Percentiles rank a stretch among this genome's conserved stretches.
Evolutionary conservation across 345 rosid genomes (phyloP).

Genomic region (Mallotus nudiflorus): DNA sequence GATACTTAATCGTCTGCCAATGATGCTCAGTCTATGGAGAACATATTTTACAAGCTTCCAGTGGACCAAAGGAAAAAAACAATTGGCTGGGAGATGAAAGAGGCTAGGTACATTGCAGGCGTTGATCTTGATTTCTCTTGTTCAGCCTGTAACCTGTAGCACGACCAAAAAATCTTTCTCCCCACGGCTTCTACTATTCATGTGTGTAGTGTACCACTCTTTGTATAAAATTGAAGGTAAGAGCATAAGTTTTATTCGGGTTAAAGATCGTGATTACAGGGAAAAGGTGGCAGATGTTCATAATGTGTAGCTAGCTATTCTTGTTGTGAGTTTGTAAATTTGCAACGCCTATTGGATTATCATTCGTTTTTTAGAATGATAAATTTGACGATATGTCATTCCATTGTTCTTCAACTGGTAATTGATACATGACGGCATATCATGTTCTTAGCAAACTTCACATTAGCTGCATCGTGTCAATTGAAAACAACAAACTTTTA

Average conservation of each 20-base stretch:
- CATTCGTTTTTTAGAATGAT: no score
- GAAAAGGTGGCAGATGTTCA: neutral
- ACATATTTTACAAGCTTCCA: constrained; percentile 49
- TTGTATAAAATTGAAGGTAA: neutral
- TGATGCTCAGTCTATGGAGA: constrained; percentile 38
- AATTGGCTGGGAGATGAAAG: constrained; percentile 90
- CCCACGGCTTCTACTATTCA: neutral
- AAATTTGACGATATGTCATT: no score
- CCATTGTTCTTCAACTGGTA: no score
- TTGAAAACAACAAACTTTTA: no score
- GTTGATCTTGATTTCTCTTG: neutral
- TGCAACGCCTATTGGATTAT: no score
- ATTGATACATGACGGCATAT: no score
- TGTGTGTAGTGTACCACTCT: neutral
- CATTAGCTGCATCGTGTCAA: no score
- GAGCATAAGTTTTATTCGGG: neutral
- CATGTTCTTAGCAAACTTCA: no score
- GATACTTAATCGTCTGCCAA: constrained; percentile 47
- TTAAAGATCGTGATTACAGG: neutral
- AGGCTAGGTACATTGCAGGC: constrained; percentile 36
- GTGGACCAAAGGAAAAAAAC: constrained; percentile 86
- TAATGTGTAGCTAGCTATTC: no score
- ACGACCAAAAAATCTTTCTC: neutral
- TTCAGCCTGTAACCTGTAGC: neutral
- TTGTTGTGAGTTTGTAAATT: no score